Percentiles rank a stretch among this genome's conserved stretches.
These are phyloP conservation scores for Syncephalis plumigaleata DNA, from an alignment of 371 early-diverging fungal genomes.

Conservation along the genomic window DNA sequence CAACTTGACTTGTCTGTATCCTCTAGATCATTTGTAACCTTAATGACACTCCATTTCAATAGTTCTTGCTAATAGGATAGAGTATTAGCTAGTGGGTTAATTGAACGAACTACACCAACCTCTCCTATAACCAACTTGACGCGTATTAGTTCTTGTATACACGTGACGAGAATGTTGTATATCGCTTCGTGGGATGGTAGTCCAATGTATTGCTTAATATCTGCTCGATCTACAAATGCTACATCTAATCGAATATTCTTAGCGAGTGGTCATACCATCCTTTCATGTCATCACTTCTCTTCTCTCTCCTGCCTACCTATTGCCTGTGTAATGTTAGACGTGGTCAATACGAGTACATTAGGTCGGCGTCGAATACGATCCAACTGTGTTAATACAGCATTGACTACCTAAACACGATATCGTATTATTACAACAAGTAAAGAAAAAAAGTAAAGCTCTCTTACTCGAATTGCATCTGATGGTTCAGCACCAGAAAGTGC, in stretches of 20 bases:
- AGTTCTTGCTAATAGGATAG: neutral
- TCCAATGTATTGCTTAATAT: conserved; percentile 25
- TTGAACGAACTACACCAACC: no score
- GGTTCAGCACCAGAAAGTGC: conserved; percentile 35
- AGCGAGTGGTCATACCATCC: no score
- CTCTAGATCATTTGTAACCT: neutral
- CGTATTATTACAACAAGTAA: neutral
- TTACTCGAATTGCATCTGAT: conserved; percentile 34
- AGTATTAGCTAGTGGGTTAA: no score
- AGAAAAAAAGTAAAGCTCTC: neutral
- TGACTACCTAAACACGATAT: conserved; percentile 18
- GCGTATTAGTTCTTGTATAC: conserved; percentile 24
- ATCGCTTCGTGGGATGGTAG: conserved; percentile 26
- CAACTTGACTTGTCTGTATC: neutral
- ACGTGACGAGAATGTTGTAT: conserved; percentile 23
- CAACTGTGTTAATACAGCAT: conserved; percentile 30
- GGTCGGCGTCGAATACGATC: conserved; percentile 26
- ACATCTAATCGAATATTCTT: no score
- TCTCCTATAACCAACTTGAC: conserved; percentile 3
- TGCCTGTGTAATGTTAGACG: conserved; percentile 43
- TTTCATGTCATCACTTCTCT: no score
- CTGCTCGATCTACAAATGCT: conserved; percentile 33
- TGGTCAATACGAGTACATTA: conserved; percentile 38
- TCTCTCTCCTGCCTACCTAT: no score
- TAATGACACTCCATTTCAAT: conserved; percentile 1